Conservation (phyloP, 306 rosid genomes). For the Cicer judaicum region DNA sequence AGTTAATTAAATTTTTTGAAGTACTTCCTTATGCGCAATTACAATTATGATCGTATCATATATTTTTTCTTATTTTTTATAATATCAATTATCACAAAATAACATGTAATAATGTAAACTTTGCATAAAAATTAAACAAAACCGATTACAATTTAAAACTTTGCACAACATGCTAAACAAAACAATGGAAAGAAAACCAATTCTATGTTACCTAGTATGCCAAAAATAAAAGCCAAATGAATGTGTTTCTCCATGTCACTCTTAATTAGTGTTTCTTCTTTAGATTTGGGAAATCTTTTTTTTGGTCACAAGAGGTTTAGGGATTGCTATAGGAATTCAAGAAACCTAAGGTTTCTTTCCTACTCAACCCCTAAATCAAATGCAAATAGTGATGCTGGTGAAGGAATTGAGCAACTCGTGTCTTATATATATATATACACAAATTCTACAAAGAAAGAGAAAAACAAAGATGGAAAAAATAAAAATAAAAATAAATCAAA, state of each 20-base stretch:
- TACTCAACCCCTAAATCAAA: constrained; percentile 7
- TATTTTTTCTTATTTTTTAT: too few relatives aligned
- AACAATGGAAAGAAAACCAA: too few relatives aligned
- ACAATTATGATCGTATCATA: too few relatives aligned
- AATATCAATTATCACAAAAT: too few relatives aligned
- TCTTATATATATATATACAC: constrained; percentile 9
- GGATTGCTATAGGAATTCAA: neutral
- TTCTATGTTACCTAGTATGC: neutral
- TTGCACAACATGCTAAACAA: too few relatives aligned
- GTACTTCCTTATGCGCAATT: too few relatives aligned
- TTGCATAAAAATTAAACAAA: too few relatives aligned
- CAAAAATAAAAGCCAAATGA: neutral
- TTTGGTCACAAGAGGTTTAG: neutral
- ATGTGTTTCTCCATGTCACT: neutral
- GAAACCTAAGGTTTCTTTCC: constrained; percentile 19
- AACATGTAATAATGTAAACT: too few relatives aligned
- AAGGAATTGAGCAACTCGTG: neutral
- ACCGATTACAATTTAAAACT: too few relatives aligned
- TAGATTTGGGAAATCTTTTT: neutral
- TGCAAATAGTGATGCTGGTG: neutral
- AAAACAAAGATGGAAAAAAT: neutral
- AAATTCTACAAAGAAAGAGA: neutral
- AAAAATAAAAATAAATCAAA: neutral
- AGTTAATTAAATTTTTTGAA: too few relatives aligned
- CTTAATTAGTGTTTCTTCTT: neutral